Percentiles rank a stretch among this genome's conserved stretches.
phyloP scores from a whole-genome alignment of 108 stramenopile species.

The Nitzschia sp. region DNA sequence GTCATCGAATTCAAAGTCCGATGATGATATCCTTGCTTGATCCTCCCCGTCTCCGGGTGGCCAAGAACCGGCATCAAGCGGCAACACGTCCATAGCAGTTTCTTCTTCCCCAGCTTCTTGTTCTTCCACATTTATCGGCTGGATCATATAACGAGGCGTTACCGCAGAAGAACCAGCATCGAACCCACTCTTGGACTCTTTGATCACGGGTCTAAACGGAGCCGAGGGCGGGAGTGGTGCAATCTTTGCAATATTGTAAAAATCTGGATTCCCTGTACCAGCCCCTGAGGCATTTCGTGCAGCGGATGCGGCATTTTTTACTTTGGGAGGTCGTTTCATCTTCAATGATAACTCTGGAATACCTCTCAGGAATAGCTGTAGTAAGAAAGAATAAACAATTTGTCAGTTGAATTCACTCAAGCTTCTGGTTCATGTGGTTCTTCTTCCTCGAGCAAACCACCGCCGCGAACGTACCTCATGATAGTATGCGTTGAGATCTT shows the following conservation, averaged over 20 bases:
- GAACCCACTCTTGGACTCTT: background rate
- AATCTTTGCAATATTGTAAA: slow-evolving; percentile 26
- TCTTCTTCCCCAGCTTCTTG: background rate
- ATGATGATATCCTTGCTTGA: background rate
- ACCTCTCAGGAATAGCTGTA: slow-evolving; percentile 48
- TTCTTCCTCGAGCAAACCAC: no score
- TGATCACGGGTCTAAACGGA: slow-evolving; percentile 2
- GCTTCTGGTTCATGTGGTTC: no score
- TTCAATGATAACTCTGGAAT: slow-evolving; percentile 27
- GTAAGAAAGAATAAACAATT: no score
- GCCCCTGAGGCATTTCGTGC: slow-evolving; percentile 15
- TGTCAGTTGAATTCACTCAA: background rate
- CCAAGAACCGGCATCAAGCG: background rate
- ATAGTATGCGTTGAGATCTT: slow-evolving; percentile 44
- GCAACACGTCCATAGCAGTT: background rate
- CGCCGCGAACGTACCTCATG: slow-evolving; percentile 45
- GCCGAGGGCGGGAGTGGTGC: slow-evolving; percentile 31
- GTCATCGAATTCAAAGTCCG: background rate
- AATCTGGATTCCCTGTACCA: slow-evolving; percentile 21
- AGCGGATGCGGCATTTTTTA: slow-evolving; percentile 12
- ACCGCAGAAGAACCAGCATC: background rate
- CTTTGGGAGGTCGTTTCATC: slow-evolving; percentile 40
- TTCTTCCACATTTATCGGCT: slow-evolving; percentile 3
- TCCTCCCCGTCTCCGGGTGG: no score
- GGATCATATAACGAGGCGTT: background rate